Conservation (phyloP, 1,139 yeast species). For the Lodderomyces jiufengensis region DNA sequence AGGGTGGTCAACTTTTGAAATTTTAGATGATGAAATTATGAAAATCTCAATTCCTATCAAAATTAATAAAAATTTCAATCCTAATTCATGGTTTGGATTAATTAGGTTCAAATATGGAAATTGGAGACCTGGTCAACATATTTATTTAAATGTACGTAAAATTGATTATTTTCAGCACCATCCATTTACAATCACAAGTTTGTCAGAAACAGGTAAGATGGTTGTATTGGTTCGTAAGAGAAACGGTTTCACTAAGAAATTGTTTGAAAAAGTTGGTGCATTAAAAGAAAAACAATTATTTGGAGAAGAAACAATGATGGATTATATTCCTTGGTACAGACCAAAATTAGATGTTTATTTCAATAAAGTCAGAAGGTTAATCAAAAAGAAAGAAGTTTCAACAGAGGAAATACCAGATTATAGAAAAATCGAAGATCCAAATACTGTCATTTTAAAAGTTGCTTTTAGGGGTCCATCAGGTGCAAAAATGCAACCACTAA, state of each 20-base stretch:
- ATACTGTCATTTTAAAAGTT: constrained; percentile 25
- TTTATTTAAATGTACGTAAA: constrained; percentile 37
- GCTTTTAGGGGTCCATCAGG: constrained; percentile 46
- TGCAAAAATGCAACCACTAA: constrained; percentile 37
- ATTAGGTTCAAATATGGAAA: constrained; percentile 36
- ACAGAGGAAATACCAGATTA: constrained; percentile 9
- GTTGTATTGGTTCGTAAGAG: constrained; percentile 36
- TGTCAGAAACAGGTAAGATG: constrained; percentile 36
- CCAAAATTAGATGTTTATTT: constrained; percentile 1
- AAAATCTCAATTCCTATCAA: constrained; percentile 35
- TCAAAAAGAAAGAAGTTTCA: constrained; percentile 11
- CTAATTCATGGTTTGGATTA: constrained; percentile 26
- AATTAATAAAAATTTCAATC: constrained; percentile 15
- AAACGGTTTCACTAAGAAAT: constrained; percentile 43
- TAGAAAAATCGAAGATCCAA: constrained; percentile 9
- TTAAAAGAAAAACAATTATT: constrained; percentile 15
- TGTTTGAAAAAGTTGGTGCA: constrained; percentile 20
- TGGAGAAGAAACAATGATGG: constrained; percentile 9
- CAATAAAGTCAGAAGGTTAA: not conserved
- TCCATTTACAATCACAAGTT: constrained; percentile 46
- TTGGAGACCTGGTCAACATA: constrained; percentile 51
- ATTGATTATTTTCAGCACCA: constrained; percentile 40
- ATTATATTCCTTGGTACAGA: constrained; percentile 4
- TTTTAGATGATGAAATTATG: constrained; percentile 42
- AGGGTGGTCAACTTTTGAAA: constrained; percentile 36